Percentiles rank a stretch among this genome's conserved stretches.
Evolutionary conservation across 371 early-diverging fungal genomes (phyloP).

Genomic region (Zychaea mexicana): DNA sequence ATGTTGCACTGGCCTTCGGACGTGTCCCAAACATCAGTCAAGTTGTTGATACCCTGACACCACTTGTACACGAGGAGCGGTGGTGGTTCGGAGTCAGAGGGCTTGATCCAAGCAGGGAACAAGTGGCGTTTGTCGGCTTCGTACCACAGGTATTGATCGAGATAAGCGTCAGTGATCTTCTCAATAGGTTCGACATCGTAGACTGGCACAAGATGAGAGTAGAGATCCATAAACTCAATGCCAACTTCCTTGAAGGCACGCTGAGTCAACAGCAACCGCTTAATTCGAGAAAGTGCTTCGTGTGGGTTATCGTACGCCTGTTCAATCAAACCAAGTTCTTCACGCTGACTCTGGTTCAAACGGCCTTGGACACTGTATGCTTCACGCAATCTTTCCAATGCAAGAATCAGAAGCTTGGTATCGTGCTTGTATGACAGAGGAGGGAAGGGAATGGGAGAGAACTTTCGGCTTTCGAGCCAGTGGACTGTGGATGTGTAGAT

Average conservation of each 20-base stretch:
- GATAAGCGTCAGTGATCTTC: constrained; percentile 98
- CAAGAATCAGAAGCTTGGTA: constrained; percentile 94
- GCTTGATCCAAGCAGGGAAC: constrained; percentile 98
- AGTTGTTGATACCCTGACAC: constrained; percentile 97
- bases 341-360: constrained; percentile 94
- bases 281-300: constrained; percentile 93
- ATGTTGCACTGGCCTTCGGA: constrained; percentile 91
- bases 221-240: constrained; percentile 98
- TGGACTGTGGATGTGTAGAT: constrained; percentile 97
- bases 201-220: constrained; percentile 93
- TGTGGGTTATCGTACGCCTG: constrained; percentile 98
- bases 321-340: constrained; percentile 97
- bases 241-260: constrained; percentile 99
- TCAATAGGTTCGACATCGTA: constrained; percentile 98
- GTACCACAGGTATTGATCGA: constrained; percentile 99
- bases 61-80: constrained; percentile 97
- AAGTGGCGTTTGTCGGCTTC: constrained; percentile 87
- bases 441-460: constrained; percentile 98
- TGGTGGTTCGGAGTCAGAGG: constrained; percentile 96
- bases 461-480: constrained; percentile 97
- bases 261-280: constrained; percentile 95
- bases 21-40: constrained; percentile 95
- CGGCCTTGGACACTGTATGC: constrained; percentile 96
- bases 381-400: constrained; percentile 95
- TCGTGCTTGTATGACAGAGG: constrained; percentile 99